Base-by-base conservation (phyloP, 192 early-diverging fungal genomes). In the Coemansia umbellata region DNA sequence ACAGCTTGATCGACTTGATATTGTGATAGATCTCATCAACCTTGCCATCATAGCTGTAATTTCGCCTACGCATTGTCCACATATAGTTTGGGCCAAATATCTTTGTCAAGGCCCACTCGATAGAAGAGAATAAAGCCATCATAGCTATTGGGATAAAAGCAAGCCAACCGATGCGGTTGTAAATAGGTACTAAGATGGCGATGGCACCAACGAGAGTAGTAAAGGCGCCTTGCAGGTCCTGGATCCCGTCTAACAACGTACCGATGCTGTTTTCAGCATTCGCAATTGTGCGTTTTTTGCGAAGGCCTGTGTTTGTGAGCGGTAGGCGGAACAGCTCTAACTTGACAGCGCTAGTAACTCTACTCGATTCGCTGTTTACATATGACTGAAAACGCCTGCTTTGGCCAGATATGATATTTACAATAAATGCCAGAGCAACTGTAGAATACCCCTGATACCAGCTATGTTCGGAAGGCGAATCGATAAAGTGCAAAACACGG, bases 1-100 rank as follows among this genome's bases (percentile, higher is more conserved):
- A 66, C 22, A 74, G 22, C 51, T 66, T 74, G 13, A 74, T 57
- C 3, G 60, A 53, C 27, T 50, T 60, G 8, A 66, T 74, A 11
- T 31, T 49, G 3, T 45, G 4, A 1, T 22, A 27, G 11, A 74
- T 62, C 15, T 54, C 52, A 21, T 49, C 9, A 5, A 74, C 31
- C 2, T 33, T 4, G 8, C 23, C 23, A 17, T 45, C 27, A 8
- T 21, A 27, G 5, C 5, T 14, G 13, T 14, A 30, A 28, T 57
- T 8, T 28, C 45, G 3, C 4, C 26, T 8, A 0, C 6, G 3
- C 0, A 8, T 26, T 24, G 23, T 7, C 56, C 64, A 59, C 24
- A 49, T 8, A 17, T 13, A 15, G 1, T 11, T n/a, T 4, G 28
- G 6, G 7, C 64, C 71, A 8, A 45, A n/a, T 11, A 31, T 0